Evolutionary conservation across 306 rosid genomes (phyloP).

Genomic region (Trifolium dubium): DNA sequence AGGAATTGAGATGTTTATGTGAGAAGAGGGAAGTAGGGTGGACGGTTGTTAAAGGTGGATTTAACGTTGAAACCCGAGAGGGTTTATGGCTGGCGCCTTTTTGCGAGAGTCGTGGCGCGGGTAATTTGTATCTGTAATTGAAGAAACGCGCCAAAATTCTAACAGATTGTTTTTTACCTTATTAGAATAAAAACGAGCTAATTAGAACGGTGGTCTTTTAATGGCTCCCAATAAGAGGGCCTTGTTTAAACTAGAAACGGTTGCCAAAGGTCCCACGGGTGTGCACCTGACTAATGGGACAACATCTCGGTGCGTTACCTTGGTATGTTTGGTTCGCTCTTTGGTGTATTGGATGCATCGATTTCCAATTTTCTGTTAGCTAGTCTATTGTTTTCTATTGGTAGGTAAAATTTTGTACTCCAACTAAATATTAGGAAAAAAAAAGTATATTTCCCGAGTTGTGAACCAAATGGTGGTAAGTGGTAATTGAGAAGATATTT

Average conservation of each 20-base stretch:
- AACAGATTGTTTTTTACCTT: background rate
- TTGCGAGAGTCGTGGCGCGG: background rate
- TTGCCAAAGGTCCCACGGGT: background rate
- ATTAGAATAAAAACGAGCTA: background rate
- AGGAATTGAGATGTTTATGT: background rate
- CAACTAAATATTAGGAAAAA: background rate
- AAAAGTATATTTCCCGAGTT: background rate
- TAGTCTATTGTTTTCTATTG: conserved; percentile 1
- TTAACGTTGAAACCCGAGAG: background rate
- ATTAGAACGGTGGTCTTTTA: conserved; percentile 9
- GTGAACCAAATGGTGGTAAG: background rate
- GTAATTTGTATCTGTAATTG: background rate
- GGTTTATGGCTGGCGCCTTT: background rate
- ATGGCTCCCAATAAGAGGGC: background rate
- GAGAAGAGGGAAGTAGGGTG: conserved; percentile 1
- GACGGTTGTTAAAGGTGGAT: background rate
- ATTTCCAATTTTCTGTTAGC: background rate
- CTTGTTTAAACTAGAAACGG: background rate
- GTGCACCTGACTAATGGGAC: background rate
- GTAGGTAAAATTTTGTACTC: background rate
- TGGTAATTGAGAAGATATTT: background rate
- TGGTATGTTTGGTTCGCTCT: background rate
- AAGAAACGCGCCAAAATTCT: conserved; percentile 11
- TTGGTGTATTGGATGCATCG: background rate
- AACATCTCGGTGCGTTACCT: background rate